Evolutionary conservation across 192 early-diverging fungal species (phyloP).

Genomic region (Coemansia sp.): DNA sequence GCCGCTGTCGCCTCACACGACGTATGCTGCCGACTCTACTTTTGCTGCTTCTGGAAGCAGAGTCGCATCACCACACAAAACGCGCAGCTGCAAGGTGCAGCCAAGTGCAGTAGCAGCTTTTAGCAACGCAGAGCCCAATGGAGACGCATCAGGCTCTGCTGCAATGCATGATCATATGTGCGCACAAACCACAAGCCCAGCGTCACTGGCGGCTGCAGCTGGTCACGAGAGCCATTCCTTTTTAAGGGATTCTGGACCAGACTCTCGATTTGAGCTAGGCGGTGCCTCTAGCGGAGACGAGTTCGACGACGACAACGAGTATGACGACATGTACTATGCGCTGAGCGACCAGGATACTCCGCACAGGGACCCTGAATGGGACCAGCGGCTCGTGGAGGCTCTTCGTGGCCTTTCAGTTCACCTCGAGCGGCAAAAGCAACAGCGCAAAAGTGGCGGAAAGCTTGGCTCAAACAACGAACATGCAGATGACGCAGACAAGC

Average conservation of each 20-base stretch:
- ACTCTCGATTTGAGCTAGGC: neutral
- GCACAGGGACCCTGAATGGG: constrained; percentile 37
- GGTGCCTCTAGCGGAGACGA: neutral
- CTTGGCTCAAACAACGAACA: neutral
- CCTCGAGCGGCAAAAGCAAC: constrained; percentile 7
- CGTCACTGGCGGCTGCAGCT: neutral
- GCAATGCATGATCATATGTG: neutral
- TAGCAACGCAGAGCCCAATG: neutral
- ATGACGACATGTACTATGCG: constrained; percentile 22
- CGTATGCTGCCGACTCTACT: neutral
- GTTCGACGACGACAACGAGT: neutral
- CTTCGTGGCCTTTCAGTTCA: constrained; percentile 20
- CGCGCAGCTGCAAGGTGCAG: neutral
- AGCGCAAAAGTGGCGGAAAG: neutral
- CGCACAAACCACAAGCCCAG: constrained; percentile 3
- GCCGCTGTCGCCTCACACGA: constrained; percentile 10
- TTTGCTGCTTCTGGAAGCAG: neutral
- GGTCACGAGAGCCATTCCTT: neutral
- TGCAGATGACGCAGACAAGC: neutral
- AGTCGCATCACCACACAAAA: neutral
- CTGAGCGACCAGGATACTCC: constrained; percentile 49
- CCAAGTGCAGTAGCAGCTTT: neutral
- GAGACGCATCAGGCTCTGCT: neutral
- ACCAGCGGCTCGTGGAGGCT: constrained; percentile 40
- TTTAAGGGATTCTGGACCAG: neutral